Evolutionary conservation across 202 grass and related monocot genomes (phyloP), one percentile per base, ranked within the genome.

Genomic region (Tripidium arundinaceum): DNA sequence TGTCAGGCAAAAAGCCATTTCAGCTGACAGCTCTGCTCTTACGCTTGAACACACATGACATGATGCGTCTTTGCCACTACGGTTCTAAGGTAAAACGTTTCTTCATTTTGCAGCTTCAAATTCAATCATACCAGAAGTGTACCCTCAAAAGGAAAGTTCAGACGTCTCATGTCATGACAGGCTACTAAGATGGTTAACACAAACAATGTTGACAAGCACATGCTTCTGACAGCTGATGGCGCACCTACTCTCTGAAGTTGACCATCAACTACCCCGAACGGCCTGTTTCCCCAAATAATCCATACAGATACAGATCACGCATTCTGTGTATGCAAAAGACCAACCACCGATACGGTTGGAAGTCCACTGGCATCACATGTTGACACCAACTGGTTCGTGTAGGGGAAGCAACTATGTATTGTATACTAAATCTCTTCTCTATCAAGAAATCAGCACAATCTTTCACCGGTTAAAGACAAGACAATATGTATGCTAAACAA

Each of bases 181-280:
- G 54, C 14, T 67, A 31, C 61, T 62, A 34, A 21, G 31, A 61
- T 45, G 52, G 78, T 68, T 77, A 83, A 37, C 79, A 19, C 62
- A 79, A 36, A 86, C 40, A 79, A 79, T 50, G 64, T 86, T 82
- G 87, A 68, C 39, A 79, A 57, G 52, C 87, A 86, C 87, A 89
- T 89, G 87, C 52, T 74, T 83, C 11, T 37, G 83, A 83, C 75
- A 89, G 79, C 73, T 63, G 69, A 86, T 38, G 64, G 62, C 60
- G 10, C 68, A 86, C 79, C 83, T 79, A 89, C 79, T 68, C 37
- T 19, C 33, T 79, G 83, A 89, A 83, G 79, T 79, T 83, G 87
- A 89, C 87, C 74, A 31, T 55, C 79, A 83, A 89, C 83, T 71
- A 74, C 68, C 76, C 74, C 50, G 37, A 83, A 42, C 60, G 27